Base-by-base conservation (phyloP, 805 yeast species). In the Saccharomycopsis synnaedendra region DNA sequence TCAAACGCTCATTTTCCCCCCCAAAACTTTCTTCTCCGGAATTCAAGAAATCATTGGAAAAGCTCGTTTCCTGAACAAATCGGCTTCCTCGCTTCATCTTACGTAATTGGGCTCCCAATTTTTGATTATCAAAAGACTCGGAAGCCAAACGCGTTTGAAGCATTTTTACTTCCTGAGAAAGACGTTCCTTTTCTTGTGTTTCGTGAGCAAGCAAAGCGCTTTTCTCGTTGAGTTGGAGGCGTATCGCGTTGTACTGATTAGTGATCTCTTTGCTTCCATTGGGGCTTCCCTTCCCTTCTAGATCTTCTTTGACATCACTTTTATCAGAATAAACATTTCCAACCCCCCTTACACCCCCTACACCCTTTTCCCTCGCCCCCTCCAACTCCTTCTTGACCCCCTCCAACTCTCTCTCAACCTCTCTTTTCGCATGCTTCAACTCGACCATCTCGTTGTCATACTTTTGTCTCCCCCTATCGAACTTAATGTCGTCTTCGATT, bases 61-160 rank as follows among this genome's bases (percentile, higher is more conserved):
- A 51, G 43, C 54, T 51, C 9, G 54, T 51, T 36, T 51, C 55
- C 45, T 58, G 58, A 11, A 55, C 50, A 46, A 57, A 45, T 30
- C 56, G 44, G 5, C 65, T 45, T 32, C 62, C 50, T 49, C 61
- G 53, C 43, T 60, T 62, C 32, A 71, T 45, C 39, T 65, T 69
- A 33, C 65, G 64, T 4, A 76, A 46, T 41, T 69, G 70, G 8
- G 72, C 70, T 41, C 63, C 68, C 52, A 69, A 57, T 44, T 64
- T 74, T 56, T 74, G 78, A 50, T 71, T 75, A 47, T 78, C 82
- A 52, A 75, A 75, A 5, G 80, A 69, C 44, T 78, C 81, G n/a
- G 81, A 70, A 2, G 82, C 80, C n/a, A 79, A 59, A 55, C 85
- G 70, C 1, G 80, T 74, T 54, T 80, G 82, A 9, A 84, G 61